Evolutionary conservation across 345 rosid species (phyloP).

Genomic region (Eucalyptus erythrocorys): DNA sequence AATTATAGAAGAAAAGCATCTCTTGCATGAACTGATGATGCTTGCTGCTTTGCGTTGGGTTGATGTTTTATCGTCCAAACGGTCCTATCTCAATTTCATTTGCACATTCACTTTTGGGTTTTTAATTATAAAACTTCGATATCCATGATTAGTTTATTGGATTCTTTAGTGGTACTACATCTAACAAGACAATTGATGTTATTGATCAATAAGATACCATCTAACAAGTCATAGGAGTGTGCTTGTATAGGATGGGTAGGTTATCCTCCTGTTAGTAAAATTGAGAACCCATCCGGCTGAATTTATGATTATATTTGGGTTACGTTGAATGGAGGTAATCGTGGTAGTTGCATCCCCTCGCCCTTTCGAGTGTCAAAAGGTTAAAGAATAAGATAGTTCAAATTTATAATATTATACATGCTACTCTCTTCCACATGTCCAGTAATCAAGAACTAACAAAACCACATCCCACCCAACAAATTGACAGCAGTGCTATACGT

Average conservation of each 20-base stretch:
- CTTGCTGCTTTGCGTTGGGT: background rate
- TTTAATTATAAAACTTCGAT: accelerated
- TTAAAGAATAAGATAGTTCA: too few relatives aligned
- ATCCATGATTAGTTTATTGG: background rate
- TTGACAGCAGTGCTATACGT: too few relatives aligned
- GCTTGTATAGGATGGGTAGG: background rate
- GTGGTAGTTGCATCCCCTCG: background rate
- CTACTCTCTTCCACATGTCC: too few relatives aligned
- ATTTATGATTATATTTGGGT: background rate
- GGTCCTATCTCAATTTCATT: background rate
- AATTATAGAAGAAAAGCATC: background rate
- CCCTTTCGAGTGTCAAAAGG: background rate
- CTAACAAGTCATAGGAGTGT: background rate
- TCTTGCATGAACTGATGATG: background rate
- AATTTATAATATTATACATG: too few relatives aligned
- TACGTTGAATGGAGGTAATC: background rate
- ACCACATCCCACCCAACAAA: too few relatives aligned
- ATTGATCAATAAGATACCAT: background rate
- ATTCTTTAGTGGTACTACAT: background rate
- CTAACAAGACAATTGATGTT: background rate
- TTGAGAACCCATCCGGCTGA: background rate
- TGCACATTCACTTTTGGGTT: accelerated
- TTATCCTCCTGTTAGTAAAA: background rate
- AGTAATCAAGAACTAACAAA: too few relatives aligned
- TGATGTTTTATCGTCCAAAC: background rate